Evolutionary conservation across 345 rosid genomes (phyloP), one percentile per base, ranked within the genome.

Genomic region (Bruguiera gymnorhiza): DNA sequence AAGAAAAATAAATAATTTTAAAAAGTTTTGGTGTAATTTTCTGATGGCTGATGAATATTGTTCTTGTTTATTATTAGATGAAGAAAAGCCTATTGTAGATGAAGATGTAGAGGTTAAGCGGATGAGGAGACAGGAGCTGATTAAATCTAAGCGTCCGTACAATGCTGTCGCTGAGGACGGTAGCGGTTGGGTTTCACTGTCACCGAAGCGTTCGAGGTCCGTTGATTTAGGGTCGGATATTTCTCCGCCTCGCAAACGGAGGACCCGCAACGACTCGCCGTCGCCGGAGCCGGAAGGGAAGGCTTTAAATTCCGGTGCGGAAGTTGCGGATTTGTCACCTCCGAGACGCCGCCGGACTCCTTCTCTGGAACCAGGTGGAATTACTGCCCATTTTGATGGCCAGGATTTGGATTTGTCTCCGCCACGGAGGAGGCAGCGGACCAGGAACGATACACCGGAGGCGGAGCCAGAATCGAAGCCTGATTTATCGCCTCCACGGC

Each of bases 51-150:
- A 16, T 48, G 15, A 21, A 1, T 18, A 27, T 36, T 61, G 23
- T 4, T 48, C 27, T 71, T 51, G 61, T 72, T 53, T 59, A 6
- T 62, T 43, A 91, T 62, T 43, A 91, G 83, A 91, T 76, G 99
- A 95, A 51, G 86, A 60, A 70, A 87, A 72, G 50, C 99, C 96
- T 54, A 39, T 80, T 62, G 86, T 95, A 69, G 86, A 90, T 58
- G 99, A 92, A 76, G 99, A 95, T 66, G 85, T 92, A 34, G 99
- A 92, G 75, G 98, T 88, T 34, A 90, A 82, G 86, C 74, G 99
- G 64, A 85, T 87, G 92, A 86, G 70, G 82, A 90, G 91, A 85
- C 74, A 92, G 63, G 99, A 92, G 67, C 83, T 75, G 68, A 75
- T 90, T 70, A 92, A 82, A 79, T 67, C 84, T 50, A 83, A 67